Evolutionary conservation across 2,329 filamentous ascomycete genomes (phyloP), one percentile per base, ranked within the genome.

Genomic region (Fusarium nelsonii): DNA sequence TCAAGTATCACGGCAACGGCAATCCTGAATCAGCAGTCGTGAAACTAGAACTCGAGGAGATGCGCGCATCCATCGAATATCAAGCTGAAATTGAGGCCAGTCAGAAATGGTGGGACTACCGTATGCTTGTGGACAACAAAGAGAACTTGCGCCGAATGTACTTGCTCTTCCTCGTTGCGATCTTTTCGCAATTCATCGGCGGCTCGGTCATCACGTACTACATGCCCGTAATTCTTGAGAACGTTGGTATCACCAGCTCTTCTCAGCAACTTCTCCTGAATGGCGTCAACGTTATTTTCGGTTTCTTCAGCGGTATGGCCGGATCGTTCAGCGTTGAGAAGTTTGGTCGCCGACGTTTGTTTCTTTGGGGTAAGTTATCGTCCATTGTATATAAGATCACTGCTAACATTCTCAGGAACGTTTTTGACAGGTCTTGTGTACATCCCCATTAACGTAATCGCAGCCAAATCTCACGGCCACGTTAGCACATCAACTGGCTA

Each of bases 81-180:
- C 34, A 57, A 8, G 45, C 36, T 7, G 45, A 57, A 6, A 51
- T 51, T 2, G 46, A 51, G 16, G 36, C 45, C 12, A 34, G 54
- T 9, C 52, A 55, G 16, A 57, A 57, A 14, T 57, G 54, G 54
- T 57, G 54, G 54, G 54, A 57, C 3, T 57, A 57, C 12, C 45
- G 36, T 3, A 41, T 57, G 36, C 45, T 57, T 11, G 15, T 57
- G 3, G 46, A 57, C 12, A 57, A 40, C 36, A 33, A 8, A n/a
- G 45, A 51, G 20, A 57, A 57, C 45, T 4, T 51, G 20, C 30
- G 32, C 20, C 54, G 54, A 3, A 33, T 57, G 16, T 57, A 51
- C 28, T 34, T 56, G 12, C 7, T 51, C 3, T 41, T 57, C 16
- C 23, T 57, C 10, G 36, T 52, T 6, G 45, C 54, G 1, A 52